Evolutionary conservation across 2,329 filamentous ascomycete species (phyloP).

Genomic region (Emergomyces pasteurianus): DNA sequence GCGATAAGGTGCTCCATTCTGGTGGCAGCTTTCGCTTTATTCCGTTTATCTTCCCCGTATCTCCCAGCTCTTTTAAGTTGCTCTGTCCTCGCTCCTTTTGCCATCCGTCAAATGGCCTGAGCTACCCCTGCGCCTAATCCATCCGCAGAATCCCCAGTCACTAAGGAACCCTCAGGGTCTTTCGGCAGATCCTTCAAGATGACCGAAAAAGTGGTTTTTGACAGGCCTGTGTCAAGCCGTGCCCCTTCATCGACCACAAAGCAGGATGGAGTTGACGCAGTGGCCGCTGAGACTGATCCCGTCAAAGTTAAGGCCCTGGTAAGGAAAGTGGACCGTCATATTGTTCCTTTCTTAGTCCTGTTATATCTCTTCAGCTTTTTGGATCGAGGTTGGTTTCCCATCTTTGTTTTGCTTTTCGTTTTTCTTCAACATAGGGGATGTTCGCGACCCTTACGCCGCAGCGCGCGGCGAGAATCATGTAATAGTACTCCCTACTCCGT

Average conservation of each 20-base stretch:
- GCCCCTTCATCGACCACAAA: neutral
- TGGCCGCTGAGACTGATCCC: slow-evolving; percentile 16
- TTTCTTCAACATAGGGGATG: neutral
- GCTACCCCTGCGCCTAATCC: neutral
- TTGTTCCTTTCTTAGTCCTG: slow-evolving; percentile 30
- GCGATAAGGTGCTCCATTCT: neutral
- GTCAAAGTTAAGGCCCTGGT: slow-evolving; percentile 21
- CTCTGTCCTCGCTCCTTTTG: neutral
- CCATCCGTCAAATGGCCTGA: neutral
- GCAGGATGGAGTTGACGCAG: slow-evolving; percentile 4
- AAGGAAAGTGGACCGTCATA: slow-evolving; percentile 30
- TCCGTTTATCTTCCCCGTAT: neutral
- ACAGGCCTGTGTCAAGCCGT: neutral
- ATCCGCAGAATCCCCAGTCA: neutral
- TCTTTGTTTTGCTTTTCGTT: neutral
- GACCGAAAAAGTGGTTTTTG: neutral
- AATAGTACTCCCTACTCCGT: too few species aligned
- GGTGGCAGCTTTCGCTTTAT: neutral
- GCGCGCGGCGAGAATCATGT: neutral
- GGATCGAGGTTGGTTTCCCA: slow-evolving; percentile 39
- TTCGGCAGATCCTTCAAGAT: neutral
- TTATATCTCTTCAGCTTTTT: slow-evolving; percentile 63
- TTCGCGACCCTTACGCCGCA: neutral
- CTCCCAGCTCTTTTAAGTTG: neutral
- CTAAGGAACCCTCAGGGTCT: neutral